Conservation (phyloP, 495 filamentous ascomycete species). For the Penicillium simplicissimum region DNA sequence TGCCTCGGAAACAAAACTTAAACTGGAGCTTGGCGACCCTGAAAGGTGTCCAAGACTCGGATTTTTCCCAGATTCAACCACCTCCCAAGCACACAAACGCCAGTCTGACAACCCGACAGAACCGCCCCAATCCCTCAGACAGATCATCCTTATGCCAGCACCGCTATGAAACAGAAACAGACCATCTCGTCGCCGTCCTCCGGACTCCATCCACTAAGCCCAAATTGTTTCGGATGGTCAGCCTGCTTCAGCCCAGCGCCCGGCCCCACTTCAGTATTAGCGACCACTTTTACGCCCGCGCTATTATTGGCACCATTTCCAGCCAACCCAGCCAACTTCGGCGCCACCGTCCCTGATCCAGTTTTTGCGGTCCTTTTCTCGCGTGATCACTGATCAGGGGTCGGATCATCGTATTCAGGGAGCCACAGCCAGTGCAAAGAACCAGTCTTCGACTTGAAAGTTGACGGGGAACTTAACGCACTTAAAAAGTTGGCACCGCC, state of each 20-base stretch:
- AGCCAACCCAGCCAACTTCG: not conserved
- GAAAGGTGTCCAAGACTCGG: not conserved
- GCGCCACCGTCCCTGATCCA: conserved; percentile 1
- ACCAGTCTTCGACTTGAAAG: not conserved
- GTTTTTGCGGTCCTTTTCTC: not conserved
- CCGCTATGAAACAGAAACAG: too few species aligned
- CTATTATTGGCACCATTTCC: not conserved
- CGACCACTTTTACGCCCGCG: not conserved
- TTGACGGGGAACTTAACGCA: too few species aligned
- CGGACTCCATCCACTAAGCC: not conserved
- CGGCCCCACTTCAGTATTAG: not conserved
- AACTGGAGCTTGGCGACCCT: conserved; percentile 1
- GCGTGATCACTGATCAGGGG: not conserved
- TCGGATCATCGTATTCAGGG: not conserved
- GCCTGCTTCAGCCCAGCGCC: too few species aligned
- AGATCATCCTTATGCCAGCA: too few species aligned
- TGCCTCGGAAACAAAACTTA: not conserved
- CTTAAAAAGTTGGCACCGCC: not conserved
- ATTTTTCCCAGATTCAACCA: not conserved
- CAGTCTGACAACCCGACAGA: too few species aligned
- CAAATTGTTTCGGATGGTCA: not conserved
- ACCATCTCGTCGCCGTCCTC: too few species aligned
- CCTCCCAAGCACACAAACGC: too few species aligned
- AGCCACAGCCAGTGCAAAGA: not conserved
- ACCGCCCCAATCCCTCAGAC: too few species aligned